A percentile compares a stretch with the other conserved stretches of the same genome.
phyloP scores from a whole-genome alignment of 305 asterid species.

The Andrographis paniculata region DNA sequence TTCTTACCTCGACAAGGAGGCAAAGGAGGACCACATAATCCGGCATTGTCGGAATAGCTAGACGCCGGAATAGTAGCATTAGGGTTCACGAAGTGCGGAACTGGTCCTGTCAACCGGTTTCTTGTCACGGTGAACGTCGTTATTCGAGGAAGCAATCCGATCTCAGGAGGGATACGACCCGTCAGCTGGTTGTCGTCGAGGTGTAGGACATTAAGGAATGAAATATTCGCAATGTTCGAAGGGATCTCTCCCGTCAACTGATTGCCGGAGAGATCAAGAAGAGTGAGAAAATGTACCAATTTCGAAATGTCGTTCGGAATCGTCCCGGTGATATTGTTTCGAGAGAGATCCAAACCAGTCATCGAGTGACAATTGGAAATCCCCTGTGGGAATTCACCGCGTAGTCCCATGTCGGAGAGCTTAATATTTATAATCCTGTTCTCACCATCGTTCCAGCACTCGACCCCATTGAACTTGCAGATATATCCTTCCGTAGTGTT shows the following conservation, averaged over 20 bases:
- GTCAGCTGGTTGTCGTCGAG: slow-evolving; percentile 51
- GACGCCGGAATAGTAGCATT: slow-evolving; percentile 21
- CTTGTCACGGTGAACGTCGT: slow-evolving; percentile 35
- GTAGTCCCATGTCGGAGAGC: slow-evolving; percentile 28
- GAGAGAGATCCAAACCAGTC: slow-evolving; percentile 25
- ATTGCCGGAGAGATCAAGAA: slow-evolving; percentile 61
- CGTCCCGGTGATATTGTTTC: slow-evolving; percentile 24
- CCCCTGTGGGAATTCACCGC: slow-evolving; percentile 31
- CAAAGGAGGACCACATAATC: slow-evolving; percentile 52
- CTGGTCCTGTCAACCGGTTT: slow-evolving; percentile 48
- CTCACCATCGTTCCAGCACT: slow-evolving; percentile 14
- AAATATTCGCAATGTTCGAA: slow-evolving; percentile 32
- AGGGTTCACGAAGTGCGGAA: slow-evolving; percentile 34
- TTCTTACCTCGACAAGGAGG: slow-evolving; percentile 29
- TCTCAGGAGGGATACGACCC: slow-evolving; percentile 49
- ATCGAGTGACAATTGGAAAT: slow-evolving; percentile 19
- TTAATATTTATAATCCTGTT: slow-evolving; percentile 18
- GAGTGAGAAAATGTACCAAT: slow-evolving; percentile 22
- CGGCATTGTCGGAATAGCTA: slow-evolving; percentile 37
- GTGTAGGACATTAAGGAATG: slow-evolving; percentile 36
- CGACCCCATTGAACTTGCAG: slow-evolving; percentile 13
- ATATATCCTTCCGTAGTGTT: slow-evolving; percentile 4
- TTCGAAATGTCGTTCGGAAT: slow-evolving; percentile 40
- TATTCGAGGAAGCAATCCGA: slow-evolving; percentile 40
- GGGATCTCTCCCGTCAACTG: slow-evolving; percentile 60